Conservation (phyloP, 2,329 filamentous ascomycete species). For the Aplosporella prunicola region DNA sequence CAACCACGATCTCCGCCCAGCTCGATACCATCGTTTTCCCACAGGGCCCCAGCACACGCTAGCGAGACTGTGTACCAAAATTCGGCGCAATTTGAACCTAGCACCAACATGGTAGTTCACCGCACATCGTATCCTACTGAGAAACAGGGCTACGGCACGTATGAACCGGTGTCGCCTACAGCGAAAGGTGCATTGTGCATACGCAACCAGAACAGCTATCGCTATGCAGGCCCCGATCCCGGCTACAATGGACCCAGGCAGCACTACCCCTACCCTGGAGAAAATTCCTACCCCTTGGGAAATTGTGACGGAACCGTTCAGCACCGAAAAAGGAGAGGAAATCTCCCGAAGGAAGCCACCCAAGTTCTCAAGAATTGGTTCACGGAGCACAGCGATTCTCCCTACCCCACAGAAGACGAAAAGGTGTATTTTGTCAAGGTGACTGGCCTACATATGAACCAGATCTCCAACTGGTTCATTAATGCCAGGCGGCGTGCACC, state of each 20-base stretch:
- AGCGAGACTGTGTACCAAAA: no score
- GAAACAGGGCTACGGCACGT: background rate
- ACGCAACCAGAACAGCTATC: no score
- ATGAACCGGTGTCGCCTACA: no score
- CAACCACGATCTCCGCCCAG: no score
- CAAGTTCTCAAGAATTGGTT: slow-evolving; percentile 77
- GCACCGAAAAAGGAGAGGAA: slow-evolving; percentile 67
- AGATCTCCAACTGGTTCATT: slow-evolving; percentile 74
- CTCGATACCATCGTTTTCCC: background rate
- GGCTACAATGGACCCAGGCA: slow-evolving; percentile 1
- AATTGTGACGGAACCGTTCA: no score
- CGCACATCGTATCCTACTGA: background rate
- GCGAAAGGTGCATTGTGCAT: no score
- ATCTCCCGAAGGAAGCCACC: slow-evolving; percentile 83
- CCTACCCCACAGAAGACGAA: slow-evolving; percentile 76
- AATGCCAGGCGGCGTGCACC: slow-evolving; percentile 56
- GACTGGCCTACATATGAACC: slow-evolving; percentile 13
- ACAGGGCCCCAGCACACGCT: background rate
- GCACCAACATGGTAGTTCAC: background rate
- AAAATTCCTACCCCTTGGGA: no score
- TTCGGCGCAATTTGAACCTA: no score
- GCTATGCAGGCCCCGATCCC: background rate
- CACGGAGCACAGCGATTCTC: slow-evolving; percentile 62
- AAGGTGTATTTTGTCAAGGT: slow-evolving; percentile 50
- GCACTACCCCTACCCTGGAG: no score